Evolutionary conservation across 1,139 yeast species (phyloP), one percentile per base, ranked within the genome.

Genomic region (Pichia sp.): DNA sequence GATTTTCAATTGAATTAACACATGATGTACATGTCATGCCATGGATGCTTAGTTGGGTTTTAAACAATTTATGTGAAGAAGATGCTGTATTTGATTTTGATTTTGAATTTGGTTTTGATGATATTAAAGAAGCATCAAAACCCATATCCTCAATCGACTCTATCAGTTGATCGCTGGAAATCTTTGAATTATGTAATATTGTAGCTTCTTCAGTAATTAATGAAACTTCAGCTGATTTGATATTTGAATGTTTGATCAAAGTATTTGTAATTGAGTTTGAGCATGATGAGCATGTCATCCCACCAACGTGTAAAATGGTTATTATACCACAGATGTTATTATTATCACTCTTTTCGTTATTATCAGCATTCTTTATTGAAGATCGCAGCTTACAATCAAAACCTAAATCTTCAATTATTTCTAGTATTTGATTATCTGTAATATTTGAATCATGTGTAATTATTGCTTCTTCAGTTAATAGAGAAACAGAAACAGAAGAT

Each of bases 11-110:
- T 0, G 91, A 72, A 2, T 81, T 74, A 3, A 83, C 80, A 67
- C 97, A 90, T 1, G 93, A 79, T 9, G 91, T 84, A 63, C 96
- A 90, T 10, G 96, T 88, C 96, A 90, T 90, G 2, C 96, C 96
- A 11, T 53, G 48, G 1, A 65, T 49, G 4, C 52, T 30, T 3
- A 64, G 72, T 69, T 25, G 74, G 63, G 36, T 72, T 64, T n/a
- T 67, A 74, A 39, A 56, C 14, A 39, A 29, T 3, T 29, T 33
- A 9, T 16, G 14, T 14, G 33, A 22, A 11, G 33, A 3, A 14
- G 31, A 25, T 13, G 31, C 18, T 45, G 13, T 9, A 7, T n/a
- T 18, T 5, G 11, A 7, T 8, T 18, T 36, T n/a, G 39, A 36
- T 18, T 7, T 36, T 36, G 25, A 19, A 3, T 3, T 39, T 25